A percentile compares a stretch with the other conserved stretches of the same genome.
phyloP scores from a whole-genome alignment of 2,329 filamentous ascomycete genomes.

The Pestalotiopsis sp. region DNA sequence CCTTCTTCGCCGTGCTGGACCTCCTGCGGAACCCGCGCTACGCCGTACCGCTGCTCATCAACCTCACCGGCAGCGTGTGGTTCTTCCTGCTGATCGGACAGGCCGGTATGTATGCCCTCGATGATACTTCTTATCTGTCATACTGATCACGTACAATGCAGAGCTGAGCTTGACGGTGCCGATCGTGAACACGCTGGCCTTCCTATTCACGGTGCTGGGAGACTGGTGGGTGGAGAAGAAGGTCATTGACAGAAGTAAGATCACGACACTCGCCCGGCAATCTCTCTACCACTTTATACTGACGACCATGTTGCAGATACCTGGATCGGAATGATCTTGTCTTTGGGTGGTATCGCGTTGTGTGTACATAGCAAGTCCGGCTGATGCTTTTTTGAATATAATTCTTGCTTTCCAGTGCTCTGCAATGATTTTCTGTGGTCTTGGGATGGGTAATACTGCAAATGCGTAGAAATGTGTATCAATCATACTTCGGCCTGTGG shows the following conservation, averaged over 20 bases:
- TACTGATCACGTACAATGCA: slow-evolving; percentile 34
- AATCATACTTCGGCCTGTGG: no score
- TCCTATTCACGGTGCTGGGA: slow-evolving; percentile 91
- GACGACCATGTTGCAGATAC: slow-evolving; percentile 70
- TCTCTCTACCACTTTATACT: slow-evolving; percentile 1
- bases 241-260: slow-evolving; percentile 77
- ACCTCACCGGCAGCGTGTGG: slow-evolving; percentile 92
- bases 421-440: not conserved
- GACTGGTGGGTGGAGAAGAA: slow-evolving; percentile 96
- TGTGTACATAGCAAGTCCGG: slow-evolving; percentile 71
- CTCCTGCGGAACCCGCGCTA: slow-evolving; percentile 81
- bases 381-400: not conserved
- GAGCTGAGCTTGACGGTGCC: slow-evolving; percentile 92
- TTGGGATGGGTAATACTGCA: no score
- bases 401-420: not conserved
- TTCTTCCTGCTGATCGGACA: slow-evolving; percentile 94
- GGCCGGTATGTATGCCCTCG: slow-evolving; percentile 60
- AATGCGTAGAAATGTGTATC: no score
- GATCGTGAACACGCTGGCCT: slow-evolving; percentile 91
- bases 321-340: slow-evolving; percentile 78
- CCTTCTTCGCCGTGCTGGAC: slow-evolving; percentile 76
- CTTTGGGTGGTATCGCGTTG: slow-evolving; percentile 77
- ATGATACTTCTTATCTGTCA: not conserved
- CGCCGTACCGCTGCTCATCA: slow-evolving; percentile 80
- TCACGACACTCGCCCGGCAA: not conserved